Conservation (phyloP, 2,329 filamentous ascomycete species). For the Tolypocladium tropicale region DNA sequence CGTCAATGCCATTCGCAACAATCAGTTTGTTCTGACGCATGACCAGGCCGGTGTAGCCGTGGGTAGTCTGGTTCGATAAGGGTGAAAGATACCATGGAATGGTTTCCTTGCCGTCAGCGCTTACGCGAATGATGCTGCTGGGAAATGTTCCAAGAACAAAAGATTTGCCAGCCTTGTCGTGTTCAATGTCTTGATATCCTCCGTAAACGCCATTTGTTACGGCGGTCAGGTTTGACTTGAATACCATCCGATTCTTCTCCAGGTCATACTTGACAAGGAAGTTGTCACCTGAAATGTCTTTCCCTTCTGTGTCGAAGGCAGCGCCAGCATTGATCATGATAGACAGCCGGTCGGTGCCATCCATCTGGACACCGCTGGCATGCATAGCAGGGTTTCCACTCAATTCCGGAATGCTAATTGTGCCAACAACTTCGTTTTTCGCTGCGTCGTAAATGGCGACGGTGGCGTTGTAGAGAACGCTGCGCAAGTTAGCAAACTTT, state of each 20-base stretch:
- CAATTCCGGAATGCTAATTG: slow-evolving; percentile 17
- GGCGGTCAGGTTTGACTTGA: slow-evolving; percentile 21
- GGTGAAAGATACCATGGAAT: slow-evolving; percentile 12
- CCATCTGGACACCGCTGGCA: slow-evolving; percentile 24
- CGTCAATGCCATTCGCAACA: slow-evolving; percentile 18
- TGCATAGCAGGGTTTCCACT: slow-evolving; percentile 9
- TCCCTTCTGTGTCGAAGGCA: slow-evolving; percentile 23
- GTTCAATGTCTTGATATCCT: slow-evolving; percentile 28
- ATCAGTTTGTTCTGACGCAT: slow-evolving; percentile 15
- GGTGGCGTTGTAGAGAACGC: slow-evolving; percentile 1
- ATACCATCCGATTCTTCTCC: slow-evolving; percentile 12
- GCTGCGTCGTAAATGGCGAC: background rate
- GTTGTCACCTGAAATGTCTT: slow-evolving; percentile 24
- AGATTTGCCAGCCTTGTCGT: slow-evolving; percentile 22
- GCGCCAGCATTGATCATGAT: slow-evolving; percentile 23
- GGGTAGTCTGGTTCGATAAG: slow-evolving; percentile 2
- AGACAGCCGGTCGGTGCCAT: slow-evolving; percentile 20
- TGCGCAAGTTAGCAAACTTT: background rate
- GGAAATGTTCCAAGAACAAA: slow-evolving; percentile 28
- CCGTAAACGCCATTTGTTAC: slow-evolving; percentile 18
- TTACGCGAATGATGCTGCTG: slow-evolving; percentile 22
- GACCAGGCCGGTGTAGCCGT: slow-evolving; percentile 2
- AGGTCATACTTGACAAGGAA: slow-evolving; percentile 24
- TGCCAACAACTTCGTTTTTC: slow-evolving; percentile 12
- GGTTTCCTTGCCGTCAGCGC: slow-evolving; percentile 15